Percentiles rank a stretch among this genome's conserved stretches.
Evolutionary conservation across 306 rosid species (phyloP).

Genomic region (Fagus sylvatica): DNA sequence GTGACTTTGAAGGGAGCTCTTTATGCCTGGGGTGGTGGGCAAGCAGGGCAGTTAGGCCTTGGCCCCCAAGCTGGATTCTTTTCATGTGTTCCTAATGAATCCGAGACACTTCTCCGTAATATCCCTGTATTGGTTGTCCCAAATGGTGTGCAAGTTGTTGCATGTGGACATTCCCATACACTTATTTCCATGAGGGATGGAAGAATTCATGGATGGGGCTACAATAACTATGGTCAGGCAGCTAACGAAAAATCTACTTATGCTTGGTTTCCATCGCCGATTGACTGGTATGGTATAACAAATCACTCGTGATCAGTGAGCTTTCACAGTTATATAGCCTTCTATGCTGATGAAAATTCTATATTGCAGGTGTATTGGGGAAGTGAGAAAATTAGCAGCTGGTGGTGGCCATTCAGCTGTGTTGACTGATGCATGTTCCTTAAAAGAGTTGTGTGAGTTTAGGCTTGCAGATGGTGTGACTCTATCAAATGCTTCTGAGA

Average conservation of each 20-base stretch:
- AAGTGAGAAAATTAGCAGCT: constrained; percentile 90
- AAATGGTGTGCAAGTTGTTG: constrained; percentile 69
- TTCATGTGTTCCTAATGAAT: constrained; percentile 62
- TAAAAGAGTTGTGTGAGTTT: constrained; percentile 91
- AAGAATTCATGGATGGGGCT: constrained; percentile 96
- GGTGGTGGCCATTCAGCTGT: constrained; percentile 99
- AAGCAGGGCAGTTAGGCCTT: constrained; percentile 89
- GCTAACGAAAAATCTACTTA: constrained; percentile 84
- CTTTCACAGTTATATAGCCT: constrained; percentile 4
- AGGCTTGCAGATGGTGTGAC: constrained; percentile 75
- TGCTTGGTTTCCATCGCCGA: constrained; percentile 96
- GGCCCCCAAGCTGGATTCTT: constrained; percentile 85
- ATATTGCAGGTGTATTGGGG: constrained; percentile 80
- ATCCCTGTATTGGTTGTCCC: constrained; percentile 82
- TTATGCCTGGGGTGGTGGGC: constrained; percentile 96
- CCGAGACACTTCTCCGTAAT: constrained; percentile 61
- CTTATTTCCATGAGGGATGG: constrained; percentile 74
- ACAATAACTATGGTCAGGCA: constrained; percentile 95
- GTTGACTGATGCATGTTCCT: constrained; percentile 87
- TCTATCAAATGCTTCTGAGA: constrained; percentile 54
- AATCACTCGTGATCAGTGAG: constrained; percentile 19
- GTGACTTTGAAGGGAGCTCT: constrained; percentile 78
- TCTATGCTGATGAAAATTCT: constrained; percentile 25
- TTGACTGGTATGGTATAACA: constrained; percentile 70
- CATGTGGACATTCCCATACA: constrained; percentile 93